Evolutionary conservation across 164 flowering plant genomes (phyloP).

Genomic region (Vitis cinerea): DNA sequence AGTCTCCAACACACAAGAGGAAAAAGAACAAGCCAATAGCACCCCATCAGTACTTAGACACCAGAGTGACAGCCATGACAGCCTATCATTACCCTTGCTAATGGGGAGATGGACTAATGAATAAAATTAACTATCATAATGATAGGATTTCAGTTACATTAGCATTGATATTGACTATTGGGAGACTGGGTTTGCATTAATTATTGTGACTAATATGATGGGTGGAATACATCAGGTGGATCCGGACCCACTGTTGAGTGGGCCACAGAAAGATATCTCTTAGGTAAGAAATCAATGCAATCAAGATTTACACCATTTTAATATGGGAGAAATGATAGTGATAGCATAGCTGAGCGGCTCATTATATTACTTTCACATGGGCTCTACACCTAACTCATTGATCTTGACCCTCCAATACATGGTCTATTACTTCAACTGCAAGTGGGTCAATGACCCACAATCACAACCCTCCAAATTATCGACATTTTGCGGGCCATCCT

Average conservation of each 20-base stretch:
- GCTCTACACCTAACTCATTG: slow-evolving; percentile 21
- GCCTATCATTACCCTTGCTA: slow-evolving; percentile 5
- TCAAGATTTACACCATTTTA: slow-evolving; percentile 15
- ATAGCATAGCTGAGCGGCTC: slow-evolving; percentile 23
- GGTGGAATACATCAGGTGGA: slow-evolving; percentile 12
- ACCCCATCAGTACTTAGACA: too few relatives aligned
- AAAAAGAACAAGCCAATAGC: neutral
- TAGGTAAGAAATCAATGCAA: slow-evolving; percentile 38
- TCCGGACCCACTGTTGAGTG: slow-evolving; percentile 25
- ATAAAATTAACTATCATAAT: slow-evolving; percentile 18
- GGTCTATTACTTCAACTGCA: slow-evolving; percentile 42
- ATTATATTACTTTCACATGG: slow-evolving; percentile 17
- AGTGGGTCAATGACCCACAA: slow-evolving; percentile 28
- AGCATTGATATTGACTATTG: slow-evolving; percentile 16
- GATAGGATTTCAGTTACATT: slow-evolving; percentile 21
- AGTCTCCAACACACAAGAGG: slow-evolving; percentile 23
- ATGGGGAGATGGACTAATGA: neutral
- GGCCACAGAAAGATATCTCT: slow-evolving; percentile 17
- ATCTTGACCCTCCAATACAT: slow-evolving; percentile 22
- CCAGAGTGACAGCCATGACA: neutral
- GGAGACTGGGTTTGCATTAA: neutral
- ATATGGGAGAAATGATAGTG: slow-evolving; percentile 27
- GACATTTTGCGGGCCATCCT: slow-evolving; percentile 5
- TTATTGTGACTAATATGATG: slow-evolving; percentile 13
- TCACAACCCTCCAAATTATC: slow-evolving; percentile 18